Conservation (phyloP, 179 eudicot species). For the Spergularia azorica region DNA sequence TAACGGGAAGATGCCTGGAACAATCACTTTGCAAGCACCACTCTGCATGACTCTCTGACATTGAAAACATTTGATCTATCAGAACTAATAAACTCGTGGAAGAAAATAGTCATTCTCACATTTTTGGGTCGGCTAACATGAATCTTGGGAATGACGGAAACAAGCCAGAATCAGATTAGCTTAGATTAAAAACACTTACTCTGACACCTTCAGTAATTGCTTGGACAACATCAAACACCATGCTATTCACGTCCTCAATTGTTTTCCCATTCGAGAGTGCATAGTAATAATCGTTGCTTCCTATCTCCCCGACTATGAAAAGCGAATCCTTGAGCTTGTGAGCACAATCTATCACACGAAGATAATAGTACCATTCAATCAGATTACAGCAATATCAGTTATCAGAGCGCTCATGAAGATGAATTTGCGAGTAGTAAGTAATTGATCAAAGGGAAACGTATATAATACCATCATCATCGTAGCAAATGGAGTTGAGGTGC, state of each 20-base stretch:
- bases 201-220: constrained; percentile 21
- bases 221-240: constrained; percentile 35
- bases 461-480: constrained; percentile 25
- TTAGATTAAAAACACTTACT: constrained; percentile 14
- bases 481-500: constrained; percentile 38
- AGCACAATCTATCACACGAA: constrained; percentile 19
- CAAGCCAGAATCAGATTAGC: neutral
- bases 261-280: constrained; percentile 34
- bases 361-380: neutral
- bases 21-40: constrained; percentile 33
- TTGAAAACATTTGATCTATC: neutral
- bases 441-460: neutral
- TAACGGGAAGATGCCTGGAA: constrained; percentile 37
- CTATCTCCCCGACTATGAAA: constrained; percentile 26
- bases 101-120: too few species aligned
- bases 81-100: neutral
- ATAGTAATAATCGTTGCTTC: constrained; percentile 34
- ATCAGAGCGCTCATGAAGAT: neutral
- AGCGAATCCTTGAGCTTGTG: constrained; percentile 26
- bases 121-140: too few species aligned
- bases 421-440: neutral
- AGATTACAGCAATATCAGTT: neutral
- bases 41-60: constrained; percentile 28
- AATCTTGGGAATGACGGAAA: too few species aligned
- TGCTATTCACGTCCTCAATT: constrained; percentile 19